Percentiles rank a stretch among this genome's conserved stretches.
These are phyloP conservation scores for Venturia carpophila DNA, from an alignment of 2,329 filamentous ascomycete genomes.

Conservation along the genomic window DNA sequence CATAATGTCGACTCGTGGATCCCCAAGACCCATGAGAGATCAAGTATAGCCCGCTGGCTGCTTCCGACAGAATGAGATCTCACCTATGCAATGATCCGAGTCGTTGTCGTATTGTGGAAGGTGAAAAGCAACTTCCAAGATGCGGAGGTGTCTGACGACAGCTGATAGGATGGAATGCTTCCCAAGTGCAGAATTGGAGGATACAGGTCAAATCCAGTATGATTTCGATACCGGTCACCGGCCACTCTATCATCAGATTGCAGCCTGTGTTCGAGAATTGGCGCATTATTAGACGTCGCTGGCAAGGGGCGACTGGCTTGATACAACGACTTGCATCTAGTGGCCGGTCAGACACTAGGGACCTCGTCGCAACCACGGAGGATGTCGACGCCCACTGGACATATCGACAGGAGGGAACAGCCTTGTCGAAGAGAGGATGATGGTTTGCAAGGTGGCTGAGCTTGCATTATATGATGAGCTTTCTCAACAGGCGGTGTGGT, in stretches of 20 bases:
- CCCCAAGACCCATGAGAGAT: too few relatives aligned
- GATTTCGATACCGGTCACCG: not conserved
- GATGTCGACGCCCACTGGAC: not conserved
- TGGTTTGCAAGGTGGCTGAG: not conserved
- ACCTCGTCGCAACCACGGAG: not conserved
- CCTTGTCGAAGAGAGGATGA: not conserved
- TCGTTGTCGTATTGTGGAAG: not conserved
- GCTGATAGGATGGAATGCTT: not conserved
- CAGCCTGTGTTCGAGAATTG: not conserved
- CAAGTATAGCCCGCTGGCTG: not conserved
- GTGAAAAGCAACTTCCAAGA: not conserved
- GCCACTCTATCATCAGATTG: not conserved
- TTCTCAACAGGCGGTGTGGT: not conserved
- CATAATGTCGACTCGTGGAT: too few relatives aligned
- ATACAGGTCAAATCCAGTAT: not conserved
- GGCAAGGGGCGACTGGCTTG: not conserved
- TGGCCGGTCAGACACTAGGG: not conserved
- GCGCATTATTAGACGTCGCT: not conserved
- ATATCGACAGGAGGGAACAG: not conserved
- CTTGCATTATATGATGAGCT: conserved; percentile 4
- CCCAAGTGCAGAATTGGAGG: not conserved
- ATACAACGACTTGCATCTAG: not conserved
- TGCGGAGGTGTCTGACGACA: not conserved
- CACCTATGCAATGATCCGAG: not conserved
- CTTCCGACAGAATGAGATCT: not conserved